Base-by-base conservation (phyloP, 2,329 filamentous ascomycete genomes). In the Ascochyta koolunga region DNA sequence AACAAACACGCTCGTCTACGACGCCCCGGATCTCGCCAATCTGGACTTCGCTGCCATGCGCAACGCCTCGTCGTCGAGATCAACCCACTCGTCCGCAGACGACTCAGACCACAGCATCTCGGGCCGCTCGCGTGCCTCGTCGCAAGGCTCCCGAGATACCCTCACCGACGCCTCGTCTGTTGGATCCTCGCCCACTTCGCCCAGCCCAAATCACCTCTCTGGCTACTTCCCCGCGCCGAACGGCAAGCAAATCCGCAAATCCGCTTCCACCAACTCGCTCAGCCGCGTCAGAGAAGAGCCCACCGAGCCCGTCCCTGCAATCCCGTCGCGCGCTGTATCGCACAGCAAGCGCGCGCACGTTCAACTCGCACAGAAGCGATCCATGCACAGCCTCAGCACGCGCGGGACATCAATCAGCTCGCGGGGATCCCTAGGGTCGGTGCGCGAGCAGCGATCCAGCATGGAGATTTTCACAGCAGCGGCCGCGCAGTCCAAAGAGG, bases 1-100 rank as follows among this genome's bases (percentile, higher is more conserved):
- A 5, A 98, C 95, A 65, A 99, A 98, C 77, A 91, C 96, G 84
- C 87, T 97, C 49, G 92, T 91, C 7, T 96, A 96, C 82, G 93
- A 93, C 71, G 93, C 95, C 9, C 93, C 93, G 44, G 89, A 97
- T 71, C 87, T 97, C 58, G 79, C 80, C 38, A 74, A 69, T 43
- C 54, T 66, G 46, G 47, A 61, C 32, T 68, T 74, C 8, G 63
- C 73, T 5, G 73, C 44, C 25, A 31, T 31, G 38, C 47, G 42
- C 22, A 27, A 75, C 13, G 59, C 62, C 22, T 70, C 76, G 21
- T 80, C 83, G 2, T 77, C 81, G n/a, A 84, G 83, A 79, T 80
- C 69, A 80, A 80, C 65, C 77, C 82, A 83, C 62, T 89, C 63
- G 13, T 63, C 88, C 3, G 86, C 86, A 36, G 87, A 89, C 54